Evolutionary conservation across 345 rosid species (phyloP), one percentile per base, ranked within the genome.

Genomic region (Heritiera fomes): DNA sequence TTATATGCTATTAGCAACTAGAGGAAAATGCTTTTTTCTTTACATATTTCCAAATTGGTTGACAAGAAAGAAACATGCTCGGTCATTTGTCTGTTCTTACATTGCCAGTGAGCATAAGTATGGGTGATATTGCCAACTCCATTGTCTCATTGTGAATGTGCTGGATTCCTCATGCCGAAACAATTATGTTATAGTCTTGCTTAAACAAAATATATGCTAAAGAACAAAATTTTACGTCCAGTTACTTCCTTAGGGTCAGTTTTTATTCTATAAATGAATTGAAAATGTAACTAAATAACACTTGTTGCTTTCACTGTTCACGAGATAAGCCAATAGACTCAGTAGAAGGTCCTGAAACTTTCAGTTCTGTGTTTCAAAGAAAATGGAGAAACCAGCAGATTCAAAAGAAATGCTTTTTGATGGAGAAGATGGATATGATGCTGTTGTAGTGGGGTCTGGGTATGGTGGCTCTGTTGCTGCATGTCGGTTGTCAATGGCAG

Each of bases 381-480:
- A 60, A 14, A 77, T 83, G 83, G 76, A 77, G 47, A 56, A 82
- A 63, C 47, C 45, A 65, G 55, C 52, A 59, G 73, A 77, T 38
- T 18, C 18, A 32, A 61, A 20, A 45, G 41, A 55, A 55, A 73
- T 56, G 6, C 9, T 14, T 43, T 71, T 40, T 41, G 45, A 69
- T 46, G 71, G 12, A 38, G 83, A 80, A 78, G 82, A 78, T 79
- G 85, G 85, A 46, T 87, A 77, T 69, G 90, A 87, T 73, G 87
- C 85, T 73, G 50, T 86, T 59, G 86, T 87, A 68, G 86, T 83
- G 73, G 88, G 88, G 9, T 87, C 88, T 38, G 87, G 88, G 77
- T 82, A 87, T 76, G 88, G 88, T 2, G 88, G 88, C 75, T 87
- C 88, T 32, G 73, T 83, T 23, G 87, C 88, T 32, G 86, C 87